These are phyloP conservation scores for Pseudozyma thailandica DNA, from an alignment of 1,284 basidiomycete genomes.

Conservation along the genomic window DNA sequence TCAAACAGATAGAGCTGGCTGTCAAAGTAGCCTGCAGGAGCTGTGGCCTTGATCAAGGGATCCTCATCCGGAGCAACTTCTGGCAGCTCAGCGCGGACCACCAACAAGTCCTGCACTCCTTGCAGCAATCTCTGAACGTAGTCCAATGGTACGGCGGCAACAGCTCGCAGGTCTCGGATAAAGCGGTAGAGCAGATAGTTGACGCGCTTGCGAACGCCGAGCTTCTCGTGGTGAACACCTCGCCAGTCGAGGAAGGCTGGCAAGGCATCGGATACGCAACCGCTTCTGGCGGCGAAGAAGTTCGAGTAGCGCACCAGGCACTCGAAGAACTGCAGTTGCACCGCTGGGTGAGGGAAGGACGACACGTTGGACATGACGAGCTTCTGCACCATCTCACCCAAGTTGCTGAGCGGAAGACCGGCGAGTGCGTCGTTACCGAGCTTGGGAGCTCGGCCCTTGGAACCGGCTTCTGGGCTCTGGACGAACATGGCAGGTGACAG, in stretches of 20 bases:
- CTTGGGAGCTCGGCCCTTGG: conserved; percentile 56
- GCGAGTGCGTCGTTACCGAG: conserved; percentile 53
- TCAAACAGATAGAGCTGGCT: conserved; percentile 96
- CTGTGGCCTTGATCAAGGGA: conserved; percentile 80
- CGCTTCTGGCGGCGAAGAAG: conserved; percentile 90
- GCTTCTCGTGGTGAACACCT: conserved; percentile 84
- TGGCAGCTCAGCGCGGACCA: conserved; percentile 70
- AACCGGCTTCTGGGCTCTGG: conserved; percentile 50
- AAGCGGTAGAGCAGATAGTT: conserved; percentile 95
- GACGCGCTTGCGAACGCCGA: conserved; percentile 79
- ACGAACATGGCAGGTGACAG: conserved; percentile 63
- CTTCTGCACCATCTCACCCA: conserved; percentile 88
- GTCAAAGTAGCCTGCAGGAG: conserved; percentile 80
- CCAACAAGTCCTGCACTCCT: conserved; percentile 70
- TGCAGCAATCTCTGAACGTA: conserved; percentile 72
- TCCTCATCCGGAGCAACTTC: conserved; percentile 74
- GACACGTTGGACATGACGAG: conserved; percentile 86
- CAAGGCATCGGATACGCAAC: conserved; percentile 75
- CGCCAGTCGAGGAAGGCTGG: conserved; percentile 90
- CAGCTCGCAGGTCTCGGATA: conserved; percentile 78
- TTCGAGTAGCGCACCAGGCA: conserved; percentile 90
- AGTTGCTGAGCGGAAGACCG: conserved; percentile 79
- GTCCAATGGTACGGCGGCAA: conserved; percentile 80
- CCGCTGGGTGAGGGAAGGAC: conserved; percentile 84
- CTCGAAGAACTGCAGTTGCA: conserved; percentile 94